phyloP scores from a whole-genome alignment of 805 yeast genomes.

The Yamadazyma tumulicola region DNA sequence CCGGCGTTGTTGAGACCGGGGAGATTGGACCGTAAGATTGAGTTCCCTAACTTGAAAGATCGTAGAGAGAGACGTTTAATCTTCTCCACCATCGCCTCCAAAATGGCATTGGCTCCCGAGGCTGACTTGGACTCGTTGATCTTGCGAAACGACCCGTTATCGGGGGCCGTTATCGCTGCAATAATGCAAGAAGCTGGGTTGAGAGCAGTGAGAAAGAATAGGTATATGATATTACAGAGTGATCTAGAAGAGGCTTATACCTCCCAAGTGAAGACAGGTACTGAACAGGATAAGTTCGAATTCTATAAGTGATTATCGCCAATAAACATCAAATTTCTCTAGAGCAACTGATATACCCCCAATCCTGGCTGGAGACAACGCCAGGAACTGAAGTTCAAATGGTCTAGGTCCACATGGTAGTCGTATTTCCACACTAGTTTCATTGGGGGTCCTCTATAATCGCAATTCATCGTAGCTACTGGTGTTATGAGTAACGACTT shows the following conservation, averaged over 20 bases:
- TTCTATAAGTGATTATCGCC: constrained; percentile 80
- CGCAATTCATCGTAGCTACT: constrained; percentile 27
- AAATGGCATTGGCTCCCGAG: constrained; percentile 97
- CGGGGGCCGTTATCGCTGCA: constrained; percentile 98
- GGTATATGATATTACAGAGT: constrained; percentile 93
- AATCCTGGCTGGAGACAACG: constrained; percentile 61
- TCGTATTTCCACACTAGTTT: constrained; percentile 26
- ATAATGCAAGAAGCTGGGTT: constrained; percentile 99
- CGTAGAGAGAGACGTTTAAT: constrained; percentile 97
- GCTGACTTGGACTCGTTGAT: constrained; percentile 93
- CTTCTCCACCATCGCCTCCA: constrained; percentile 92
- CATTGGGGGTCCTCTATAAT: constrained; percentile 15
- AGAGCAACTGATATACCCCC: constrained; percentile 45
- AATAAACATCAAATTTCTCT: constrained; percentile 3
- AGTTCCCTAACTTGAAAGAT: constrained; percentile 93
- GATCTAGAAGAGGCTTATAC: constrained; percentile 98
- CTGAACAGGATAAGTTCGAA: constrained; percentile 95
- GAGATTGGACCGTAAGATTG: constrained; percentile 95
- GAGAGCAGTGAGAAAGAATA: constrained; percentile 95
- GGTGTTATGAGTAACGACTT: constrained; percentile 36
- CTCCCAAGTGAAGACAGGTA: constrained; percentile 91
- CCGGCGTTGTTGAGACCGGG: constrained; percentile 99
- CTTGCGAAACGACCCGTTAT: constrained; percentile 91
- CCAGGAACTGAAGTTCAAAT: constrained; percentile 46
- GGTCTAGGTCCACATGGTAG: constrained; percentile 71